Evolutionary conservation across 257 asterid species (phyloP).

Genomic region (Parsonsia alboflavescens): DNA sequence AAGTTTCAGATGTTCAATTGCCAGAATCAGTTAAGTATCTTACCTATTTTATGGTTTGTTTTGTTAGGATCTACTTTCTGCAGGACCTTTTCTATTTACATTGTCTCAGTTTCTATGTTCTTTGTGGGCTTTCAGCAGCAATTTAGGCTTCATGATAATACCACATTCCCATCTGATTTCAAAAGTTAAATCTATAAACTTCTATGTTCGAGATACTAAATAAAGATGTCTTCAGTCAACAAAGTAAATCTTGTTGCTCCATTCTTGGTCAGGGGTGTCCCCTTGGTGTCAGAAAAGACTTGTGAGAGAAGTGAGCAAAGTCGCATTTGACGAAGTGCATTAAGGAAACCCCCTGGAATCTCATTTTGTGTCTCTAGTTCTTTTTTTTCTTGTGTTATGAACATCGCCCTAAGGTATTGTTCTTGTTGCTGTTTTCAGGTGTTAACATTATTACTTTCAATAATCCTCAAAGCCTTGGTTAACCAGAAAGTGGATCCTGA

Average conservation of each 20-base stretch:
- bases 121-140: neutral
- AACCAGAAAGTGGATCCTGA: constrained; percentile 41
- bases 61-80: neutral
- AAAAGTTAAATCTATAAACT: neutral
- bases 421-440: constrained; percentile 41
- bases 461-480: constrained; percentile 62
- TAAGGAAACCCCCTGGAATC: neutral
- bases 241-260: neutral
- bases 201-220: neutral
- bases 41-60: neutral
- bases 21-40: neutral
- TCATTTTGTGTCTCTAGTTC: constrained; percentile 4
- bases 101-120: neutral
- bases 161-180: neutral
- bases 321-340: neutral
- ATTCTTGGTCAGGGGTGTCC: neutral
- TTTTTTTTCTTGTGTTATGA: constrained; percentile 3
- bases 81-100: neutral
- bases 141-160: neutral
- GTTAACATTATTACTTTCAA: constrained; percentile 51
- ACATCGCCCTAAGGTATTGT: constrained; percentile 4
- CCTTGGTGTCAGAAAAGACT: neutral
- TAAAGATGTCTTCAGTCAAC: neutral
- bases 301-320: neutral
- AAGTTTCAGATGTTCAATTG: neutral